These are phyloP conservation scores for Achlya hypogyna DNA, from an alignment of 352 stramenopile species.

Conservation along the genomic window DNA sequence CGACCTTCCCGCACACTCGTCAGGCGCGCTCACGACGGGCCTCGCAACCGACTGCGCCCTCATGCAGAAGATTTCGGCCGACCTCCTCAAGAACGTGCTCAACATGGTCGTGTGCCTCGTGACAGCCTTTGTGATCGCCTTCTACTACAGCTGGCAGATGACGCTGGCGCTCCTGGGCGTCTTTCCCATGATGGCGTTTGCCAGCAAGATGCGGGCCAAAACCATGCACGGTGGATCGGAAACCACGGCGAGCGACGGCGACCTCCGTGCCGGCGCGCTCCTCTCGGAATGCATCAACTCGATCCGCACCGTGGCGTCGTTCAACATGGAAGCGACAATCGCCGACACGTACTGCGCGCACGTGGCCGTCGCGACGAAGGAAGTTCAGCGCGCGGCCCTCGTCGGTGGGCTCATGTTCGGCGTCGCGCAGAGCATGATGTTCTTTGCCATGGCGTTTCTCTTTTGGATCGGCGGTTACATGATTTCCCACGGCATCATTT, in stretches of 20 bases:
- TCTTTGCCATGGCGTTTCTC: constrained; percentile 39
- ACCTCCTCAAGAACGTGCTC: constrained; percentile 48
- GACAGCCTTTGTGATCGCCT: constrained; percentile 28
- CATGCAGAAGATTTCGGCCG: constrained; percentile 64
- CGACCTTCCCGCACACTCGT: constrained; percentile 58
- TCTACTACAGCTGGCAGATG: constrained; percentile 39
- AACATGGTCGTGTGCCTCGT: constrained; percentile 30
- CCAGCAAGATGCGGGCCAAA: constrained; percentile 33
- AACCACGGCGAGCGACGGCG: constrained; percentile 36
- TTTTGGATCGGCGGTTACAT: constrained; percentile 48
- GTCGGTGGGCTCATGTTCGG: constrained; percentile 36
- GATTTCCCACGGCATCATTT: constrained; percentile 31
- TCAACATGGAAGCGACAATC: constrained; percentile 33
- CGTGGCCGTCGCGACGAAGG: constrained; percentile 27
- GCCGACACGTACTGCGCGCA: constrained; percentile 23
- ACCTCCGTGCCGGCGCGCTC: constrained; percentile 29
- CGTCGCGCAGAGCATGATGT: constrained; percentile 35
- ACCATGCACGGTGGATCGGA: constrained; percentile 28
- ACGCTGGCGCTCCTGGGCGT: constrained; percentile 38
- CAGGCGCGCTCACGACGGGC: constrained; percentile 49
- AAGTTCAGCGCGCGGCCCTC: constrained; percentile 28
- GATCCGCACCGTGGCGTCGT: constrained; percentile 49
- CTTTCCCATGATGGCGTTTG: constrained; percentile 40
- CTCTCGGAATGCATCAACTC: constrained; percentile 37
- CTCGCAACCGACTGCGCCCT: constrained; percentile 64